Percentiles rank a stretch among this genome's conserved stretches.
Conservation (phyloP, 352 stramenopile genomes). For the Globisporangium orthogonon region DNA sequence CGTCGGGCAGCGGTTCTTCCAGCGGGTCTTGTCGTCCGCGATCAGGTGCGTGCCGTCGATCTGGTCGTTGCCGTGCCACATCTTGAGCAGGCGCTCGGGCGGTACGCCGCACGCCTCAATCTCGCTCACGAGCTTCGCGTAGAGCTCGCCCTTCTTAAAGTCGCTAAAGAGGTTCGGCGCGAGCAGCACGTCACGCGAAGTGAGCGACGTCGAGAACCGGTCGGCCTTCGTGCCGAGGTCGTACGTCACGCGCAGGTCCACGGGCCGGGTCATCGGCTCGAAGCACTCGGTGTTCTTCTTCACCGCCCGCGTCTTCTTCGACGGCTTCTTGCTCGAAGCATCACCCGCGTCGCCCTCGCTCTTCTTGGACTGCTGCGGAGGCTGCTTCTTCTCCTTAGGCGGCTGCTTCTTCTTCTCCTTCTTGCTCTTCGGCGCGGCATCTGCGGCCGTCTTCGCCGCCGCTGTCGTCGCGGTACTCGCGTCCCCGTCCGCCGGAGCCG, state of each 20-base stretch:
- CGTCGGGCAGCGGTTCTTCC: slow-evolving; percentile 68
- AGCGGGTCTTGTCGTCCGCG: slow-evolving; percentile 83
- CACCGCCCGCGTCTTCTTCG: slow-evolving; percentile 22
- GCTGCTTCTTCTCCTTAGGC: slow-evolving; percentile 13
- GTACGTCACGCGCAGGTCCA: slow-evolving; percentile 68
- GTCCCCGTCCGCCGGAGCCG: background rate
- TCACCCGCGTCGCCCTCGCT: slow-evolving; percentile 2
- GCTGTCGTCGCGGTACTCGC: background rate
- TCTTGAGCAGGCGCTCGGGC: slow-evolving; percentile 60
- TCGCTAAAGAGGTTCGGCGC: slow-evolving; percentile 72
- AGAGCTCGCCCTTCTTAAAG: slow-evolving; percentile 66
- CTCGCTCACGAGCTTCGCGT: slow-evolving; percentile 58
- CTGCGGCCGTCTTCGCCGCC: background rate
- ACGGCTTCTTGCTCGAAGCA: slow-evolving; percentile 10
- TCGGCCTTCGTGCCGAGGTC: slow-evolving; percentile 48
- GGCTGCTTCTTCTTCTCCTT: slow-evolving; percentile 16
- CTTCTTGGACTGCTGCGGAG: slow-evolving; percentile 1
- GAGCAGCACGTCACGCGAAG: slow-evolving; percentile 56
- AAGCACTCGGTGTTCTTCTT: slow-evolving; percentile 84
- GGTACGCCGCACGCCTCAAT: slow-evolving; percentile 63
- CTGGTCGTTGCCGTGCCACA: slow-evolving; percentile 85
- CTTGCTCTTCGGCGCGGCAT: background rate
- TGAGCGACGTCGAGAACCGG: slow-evolving; percentile 52
- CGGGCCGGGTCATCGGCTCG: slow-evolving; percentile 55
- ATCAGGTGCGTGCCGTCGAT: slow-evolving; percentile 92